Evolutionary conservation across 306 rosid genomes (phyloP), one percentile per base, ranked within the genome.

Genomic region (Myrica gale): DNA sequence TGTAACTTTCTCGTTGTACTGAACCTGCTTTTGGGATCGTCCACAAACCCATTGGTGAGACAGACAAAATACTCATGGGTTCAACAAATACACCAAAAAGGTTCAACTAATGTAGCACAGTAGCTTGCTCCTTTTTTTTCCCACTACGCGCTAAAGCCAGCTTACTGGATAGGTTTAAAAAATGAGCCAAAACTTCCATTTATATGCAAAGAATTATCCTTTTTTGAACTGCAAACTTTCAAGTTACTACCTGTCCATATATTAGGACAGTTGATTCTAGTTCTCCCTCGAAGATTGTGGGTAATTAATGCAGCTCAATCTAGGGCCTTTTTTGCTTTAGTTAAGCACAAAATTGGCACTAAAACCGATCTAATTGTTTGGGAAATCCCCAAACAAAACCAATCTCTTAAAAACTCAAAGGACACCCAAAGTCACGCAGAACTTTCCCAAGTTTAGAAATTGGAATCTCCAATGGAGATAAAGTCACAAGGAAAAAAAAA

Each of bases 381-480:
- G 68, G 10, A 73, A 23, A 8, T 51, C 52, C 39, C 20, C 48
- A 79, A 56, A 32, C 45, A 55, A 79, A 68, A 67, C 68, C 56
- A 54, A 43, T 82, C 53, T 74, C 81, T 80, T 79, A 44, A 60
- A 75, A 57, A 58, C 66, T 20, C 21, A 17, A 6, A 46, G 8
- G 15, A 7, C 39, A 17, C 13, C 66, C 74, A 47, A 8, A 61
- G 37, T 48, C 58, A 26, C 44, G 50, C 66, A 54, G 9, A 72
- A 69, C 53, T 76, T 83, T 75, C 62, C 42, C 65, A 61, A 69
- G 50, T 54, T 43, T 53, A 48, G 82, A 74, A 66, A 65, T 42
- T 77, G 68, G 81, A 78, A 72, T 82, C 78, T 79, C 51, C 21
- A 37, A 47, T 16, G 12, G 69, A 6, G 68, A 32, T 2, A 32